Evolutionary conservation across 164 flowering plant species (phyloP).

Genomic region (Magnolia sinica): DNA sequence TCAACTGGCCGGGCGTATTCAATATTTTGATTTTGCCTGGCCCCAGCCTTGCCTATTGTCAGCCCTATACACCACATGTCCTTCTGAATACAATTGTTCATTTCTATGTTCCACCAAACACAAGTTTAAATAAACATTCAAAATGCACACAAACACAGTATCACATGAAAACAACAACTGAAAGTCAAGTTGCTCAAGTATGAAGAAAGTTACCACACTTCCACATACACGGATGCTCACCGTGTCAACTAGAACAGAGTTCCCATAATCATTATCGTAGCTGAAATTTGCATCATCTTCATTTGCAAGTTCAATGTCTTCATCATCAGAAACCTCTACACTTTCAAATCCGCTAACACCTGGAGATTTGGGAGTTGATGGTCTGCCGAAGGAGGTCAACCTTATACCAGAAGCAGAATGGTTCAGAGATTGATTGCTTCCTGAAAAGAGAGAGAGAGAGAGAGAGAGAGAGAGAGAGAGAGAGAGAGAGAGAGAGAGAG

Average conservation of each 20-base stretch:
- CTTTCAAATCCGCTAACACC: slow-evolving; percentile 37
- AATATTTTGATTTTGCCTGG: neutral
- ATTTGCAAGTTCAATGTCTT: slow-evolving; percentile 32
- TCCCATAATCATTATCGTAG: slow-evolving; percentile 15
- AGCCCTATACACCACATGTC: too few relatives aligned
- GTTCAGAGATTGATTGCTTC: slow-evolving; percentile 25
- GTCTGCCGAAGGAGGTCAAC: slow-evolving; percentile 33
- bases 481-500: neutral
- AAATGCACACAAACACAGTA: neutral
- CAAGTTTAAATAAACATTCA: neutral
- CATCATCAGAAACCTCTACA: slow-evolving; percentile 54
- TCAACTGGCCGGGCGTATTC: neutral
- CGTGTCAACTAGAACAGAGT: slow-evolving; percentile 12
- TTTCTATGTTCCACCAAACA: too few relatives aligned
- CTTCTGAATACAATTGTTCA: too few relatives aligned
- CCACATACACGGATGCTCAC: slow-evolving; percentile 4
- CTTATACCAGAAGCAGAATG: slow-evolving; percentile 31
- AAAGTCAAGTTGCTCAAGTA: neutral
- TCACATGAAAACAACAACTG: neutral
- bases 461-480: neutral
- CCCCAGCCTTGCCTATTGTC: too few relatives aligned
- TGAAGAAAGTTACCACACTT: neutral
- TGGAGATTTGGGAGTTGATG: slow-evolving; percentile 40
- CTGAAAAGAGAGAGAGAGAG: slow-evolving; percentile 20
- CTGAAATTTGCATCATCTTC: slow-evolving; percentile 25